A percentile compares a stretch with the other conserved stretches of the same genome.
Conservation (phyloP, 2,329 filamentous ascomycete species). For the Bipolaris sorokiniana region DNA sequence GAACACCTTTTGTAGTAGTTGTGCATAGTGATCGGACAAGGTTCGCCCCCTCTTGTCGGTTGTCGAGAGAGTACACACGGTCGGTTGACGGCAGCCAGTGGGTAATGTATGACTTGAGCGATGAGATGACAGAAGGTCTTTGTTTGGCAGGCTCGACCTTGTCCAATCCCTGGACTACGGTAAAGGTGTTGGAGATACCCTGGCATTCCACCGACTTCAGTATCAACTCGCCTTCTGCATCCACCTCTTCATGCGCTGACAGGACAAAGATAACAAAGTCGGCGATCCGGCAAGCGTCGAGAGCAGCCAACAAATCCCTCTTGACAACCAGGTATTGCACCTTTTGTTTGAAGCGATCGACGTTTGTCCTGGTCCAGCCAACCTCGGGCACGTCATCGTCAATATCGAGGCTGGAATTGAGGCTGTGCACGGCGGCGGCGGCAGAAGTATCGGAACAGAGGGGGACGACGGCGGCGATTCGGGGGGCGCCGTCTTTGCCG, state of each 20-base stretch:
- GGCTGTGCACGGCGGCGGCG: conserved; percentile 67
- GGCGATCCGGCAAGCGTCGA: conserved; percentile 86
- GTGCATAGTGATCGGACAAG: conserved; percentile 90
- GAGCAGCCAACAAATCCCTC: conserved; percentile 74
- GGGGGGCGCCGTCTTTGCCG: conserved; percentile 84
- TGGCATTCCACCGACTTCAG: conserved; percentile 89
- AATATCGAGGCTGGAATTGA: conserved; percentile 83
- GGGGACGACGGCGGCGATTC: conserved; percentile 86
- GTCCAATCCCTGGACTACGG: conserved; percentile 79
- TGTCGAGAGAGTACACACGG: conserved; percentile 88
- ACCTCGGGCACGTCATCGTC: conserved; percentile 67
- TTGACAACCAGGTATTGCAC: conserved; percentile 81
- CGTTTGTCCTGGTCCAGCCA: conserved; percentile 66
- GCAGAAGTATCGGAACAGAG: conserved; percentile 76
- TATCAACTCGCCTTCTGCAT: conserved; percentile 82
- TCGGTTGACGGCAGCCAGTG: conserved; percentile 94
- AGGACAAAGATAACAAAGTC: conserved; percentile 91
- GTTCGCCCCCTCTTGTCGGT: conserved; percentile 87
- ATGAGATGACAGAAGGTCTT: conserved; percentile 75
- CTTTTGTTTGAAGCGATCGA: conserved; percentile 95
- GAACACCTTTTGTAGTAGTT: conserved; percentile 88
- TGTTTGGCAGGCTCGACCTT: conserved; percentile 80
- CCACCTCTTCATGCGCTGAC: conserved; percentile 82
- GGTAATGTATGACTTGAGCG: conserved; percentile 88
- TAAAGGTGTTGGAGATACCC: conserved; percentile 90